Evolutionary conservation across 1,139 yeast genomes (phyloP), one percentile per base, ranked within the genome.

Genomic region (Hyphopichia fennica): DNA sequence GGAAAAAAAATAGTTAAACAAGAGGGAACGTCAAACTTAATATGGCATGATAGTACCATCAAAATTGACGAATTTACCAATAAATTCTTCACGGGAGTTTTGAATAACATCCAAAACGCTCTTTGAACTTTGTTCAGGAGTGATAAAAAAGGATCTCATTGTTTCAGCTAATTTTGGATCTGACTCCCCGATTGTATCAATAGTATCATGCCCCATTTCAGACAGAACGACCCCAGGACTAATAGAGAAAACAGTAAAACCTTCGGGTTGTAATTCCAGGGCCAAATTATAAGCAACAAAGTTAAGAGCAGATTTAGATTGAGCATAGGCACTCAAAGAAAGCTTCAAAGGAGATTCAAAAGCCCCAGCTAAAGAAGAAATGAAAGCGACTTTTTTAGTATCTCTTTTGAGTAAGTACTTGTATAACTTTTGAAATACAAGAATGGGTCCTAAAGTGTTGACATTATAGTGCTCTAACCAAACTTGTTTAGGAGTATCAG

Each of bases 141-240:
- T 42, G 18, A 48, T 40, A 13, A n/a, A 11, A 23, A 30, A 36
- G 13, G 16, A 35, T 18, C n/a, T 14, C 30, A 37, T 20, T 27
- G 38, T 9, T 8, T 35, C 20, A 11, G 13, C 10, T 13, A 5
- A 3, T n/a, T 41, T 18, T 2, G 14, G 22, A 13, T 35, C 11
- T 22, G 8, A 7, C 13, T 6, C 19, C 13, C 32, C 35, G 8
- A 33, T 7, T 13, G 14, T 13, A 5, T 27, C 15, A n/a, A 27
- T 7, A n/a, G 30, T n/a, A 5, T 13, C 14, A 27, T 8, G 15
- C 30, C 54, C 53, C 48, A 55, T 54, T 40, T 63, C 68, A 30
- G 65, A 63, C 14, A 50, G 42, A n/a, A 59, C 67, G 33, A 55
- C 36, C 2, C 73, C 73, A 11, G 74, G 73, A 31, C 60, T 60